Evolutionary conservation across 2,329 filamentous ascomycete genomes (phyloP).

Genomic region (Capronia americana): DNA sequence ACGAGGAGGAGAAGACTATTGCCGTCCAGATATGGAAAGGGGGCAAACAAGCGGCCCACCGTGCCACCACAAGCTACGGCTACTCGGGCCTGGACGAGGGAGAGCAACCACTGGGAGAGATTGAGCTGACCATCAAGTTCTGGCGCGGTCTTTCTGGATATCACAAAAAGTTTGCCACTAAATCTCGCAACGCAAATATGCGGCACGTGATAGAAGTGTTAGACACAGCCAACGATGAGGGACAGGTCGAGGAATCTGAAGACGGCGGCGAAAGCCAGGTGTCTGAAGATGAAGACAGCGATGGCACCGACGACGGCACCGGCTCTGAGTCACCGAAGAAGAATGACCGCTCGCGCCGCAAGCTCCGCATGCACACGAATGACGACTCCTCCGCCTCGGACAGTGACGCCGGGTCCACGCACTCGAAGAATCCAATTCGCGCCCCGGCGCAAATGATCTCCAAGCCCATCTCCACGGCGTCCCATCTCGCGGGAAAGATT

Average conservation of each 20-base stretch:
- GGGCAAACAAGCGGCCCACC: constrained; percentile 55
- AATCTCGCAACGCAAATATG: constrained; percentile 60
- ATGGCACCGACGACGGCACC: constrained; percentile 7
- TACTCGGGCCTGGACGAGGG: constrained; percentile 58
- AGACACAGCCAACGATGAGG: constrained; percentile 65
- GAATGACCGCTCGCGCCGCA: constrained; percentile 6
- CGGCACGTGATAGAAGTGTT: constrained; percentile 69
- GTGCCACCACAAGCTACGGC: constrained; percentile 43
- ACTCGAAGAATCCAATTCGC: constrained; percentile 11
- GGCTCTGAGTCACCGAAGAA: constrained; percentile 4
- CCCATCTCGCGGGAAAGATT: constrained; percentile 19
- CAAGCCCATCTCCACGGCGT: constrained; percentile 24
- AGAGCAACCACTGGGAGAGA: constrained; percentile 64
- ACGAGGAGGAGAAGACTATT: constrained; percentile 68
- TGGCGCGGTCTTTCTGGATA: constrained; percentile 67
- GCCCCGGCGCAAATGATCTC: constrained; percentile 26
- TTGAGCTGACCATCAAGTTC: constrained; percentile 65
- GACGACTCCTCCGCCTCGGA: constrained; percentile 29
- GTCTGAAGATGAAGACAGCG: constrained; percentile 23
- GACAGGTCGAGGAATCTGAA: constrained; percentile 59
- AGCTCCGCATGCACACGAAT: constrained; percentile 35
- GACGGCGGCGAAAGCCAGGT: constrained; percentile 20
- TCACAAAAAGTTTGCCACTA: constrained; percentile 61
- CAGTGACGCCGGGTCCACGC: constrained; percentile 24
- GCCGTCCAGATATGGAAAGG: constrained; percentile 71